Base-by-base conservation (phyloP, 208 protist species). In the Naegleria gruberi region DNA sequence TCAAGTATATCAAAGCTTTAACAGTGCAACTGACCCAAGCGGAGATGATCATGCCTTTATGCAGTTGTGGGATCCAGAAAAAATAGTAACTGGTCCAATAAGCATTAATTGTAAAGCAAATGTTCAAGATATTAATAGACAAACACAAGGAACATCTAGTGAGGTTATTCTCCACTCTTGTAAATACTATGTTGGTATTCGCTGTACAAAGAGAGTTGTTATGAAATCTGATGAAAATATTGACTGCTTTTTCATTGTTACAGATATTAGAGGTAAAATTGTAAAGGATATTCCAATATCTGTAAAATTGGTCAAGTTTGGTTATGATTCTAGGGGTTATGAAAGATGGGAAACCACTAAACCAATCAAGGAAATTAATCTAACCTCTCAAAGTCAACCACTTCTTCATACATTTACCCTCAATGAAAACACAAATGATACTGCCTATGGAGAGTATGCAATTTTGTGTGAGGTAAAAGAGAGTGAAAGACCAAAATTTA, bases 61-160 rank as follows among this genome's bases (percentile, higher is more conserved):
- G 0, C 30, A 89, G 42, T 47, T 51, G 5, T 45, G 15, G n/a
- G 85, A 73, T 43, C 19, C 51, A 41, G 85, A 40, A 43, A 73
- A 37, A 89, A 47, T 6, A 42, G 12, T 42, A 15, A 47, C 19
- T 23, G 12, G 1, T 44, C 85, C 85, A 30, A 19, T 89, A 8
- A 34, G 0, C 15, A 55, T 89, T 40, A 12, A 7, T 37, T n/a
- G 42, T 10, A 74, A 65, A 46, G 19, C 42, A 15, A 74, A 23
- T 82, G 87, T 89, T 3, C 8, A 47, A 46, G 87, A 89, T 51
- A 51, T 89, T n/a, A 89, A 89, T 40, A 30, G 30, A 37, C 87
- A 89, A 51, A 40, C 45, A 46, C 55, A 57, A 6, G 23, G 41
- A 45, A 23, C 87, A 26, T 40, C 40, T 34, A 2, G 19, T 37